These are phyloP conservation scores for Carallia pectinifolia DNA, from an alignment of 345 rosid species.

Conservation along the genomic window DNA sequence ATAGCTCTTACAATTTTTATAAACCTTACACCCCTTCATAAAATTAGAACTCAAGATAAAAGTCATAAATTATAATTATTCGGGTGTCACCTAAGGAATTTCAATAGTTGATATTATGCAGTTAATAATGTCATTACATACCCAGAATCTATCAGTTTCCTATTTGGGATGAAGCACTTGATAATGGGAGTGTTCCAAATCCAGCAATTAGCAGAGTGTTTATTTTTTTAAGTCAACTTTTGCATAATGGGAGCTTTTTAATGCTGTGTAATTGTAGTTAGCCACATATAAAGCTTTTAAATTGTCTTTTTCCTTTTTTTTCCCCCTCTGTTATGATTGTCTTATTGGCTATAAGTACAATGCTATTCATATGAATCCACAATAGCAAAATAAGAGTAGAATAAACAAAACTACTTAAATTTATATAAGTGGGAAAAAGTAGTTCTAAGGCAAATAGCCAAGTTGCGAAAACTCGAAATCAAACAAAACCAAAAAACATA, in stretches of 20 bases:
- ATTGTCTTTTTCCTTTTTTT: too few relatives aligned
- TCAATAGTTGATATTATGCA: neutral
- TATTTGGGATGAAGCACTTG: conserved; percentile 13
- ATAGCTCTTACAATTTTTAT: too few relatives aligned
- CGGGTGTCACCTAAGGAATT: too few relatives aligned
- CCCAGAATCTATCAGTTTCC: conserved; percentile 20
- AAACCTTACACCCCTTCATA: too few relatives aligned
- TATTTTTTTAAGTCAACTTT: conserved; percentile 13
- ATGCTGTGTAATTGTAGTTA: conserved; percentile 8
- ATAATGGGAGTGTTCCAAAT: conserved; percentile 6
- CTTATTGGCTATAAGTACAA: conserved; percentile 8
- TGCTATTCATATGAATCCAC: neutral
- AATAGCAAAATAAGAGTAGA: neutral
- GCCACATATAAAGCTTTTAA: neutral
- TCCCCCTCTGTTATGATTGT: neutral
- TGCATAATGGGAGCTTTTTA: conserved; percentile 10
- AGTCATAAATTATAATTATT: too few relatives aligned
- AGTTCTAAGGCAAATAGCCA: conserved; percentile 4
- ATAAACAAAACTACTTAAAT: neutral
- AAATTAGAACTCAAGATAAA: too few relatives aligned
- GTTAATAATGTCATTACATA: conserved; percentile 13
- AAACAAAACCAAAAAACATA: conserved; percentile 24
- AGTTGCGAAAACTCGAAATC: conserved; percentile 9
- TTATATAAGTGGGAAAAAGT: conserved; percentile 12
- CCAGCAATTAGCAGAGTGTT: conserved; percentile 2